A percentile compares a stretch with the other conserved stretches of the same genome.
Conservation (phyloP, 441 rosid genomes). For the Pelargonium cotyledonis region DNA sequence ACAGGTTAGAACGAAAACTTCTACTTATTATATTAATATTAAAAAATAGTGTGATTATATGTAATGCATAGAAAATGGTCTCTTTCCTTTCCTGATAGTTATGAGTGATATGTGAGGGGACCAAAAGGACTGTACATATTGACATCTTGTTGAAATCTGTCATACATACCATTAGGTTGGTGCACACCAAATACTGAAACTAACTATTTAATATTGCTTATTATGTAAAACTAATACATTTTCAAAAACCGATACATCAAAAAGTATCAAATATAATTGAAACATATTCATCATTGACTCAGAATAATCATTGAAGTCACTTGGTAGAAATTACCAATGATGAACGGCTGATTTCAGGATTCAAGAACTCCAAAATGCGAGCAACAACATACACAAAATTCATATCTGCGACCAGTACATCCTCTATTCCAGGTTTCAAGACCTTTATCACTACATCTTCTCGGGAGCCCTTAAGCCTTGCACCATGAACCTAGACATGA, state of each 20-base stretch:
- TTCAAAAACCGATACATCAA: too few relatives aligned
- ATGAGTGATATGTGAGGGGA: too few relatives aligned
- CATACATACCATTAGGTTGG: neutral
- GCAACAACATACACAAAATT: conserved; percentile 82
- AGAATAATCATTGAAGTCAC: conserved; percentile 8
- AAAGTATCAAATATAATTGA: conserved; percentile 13
- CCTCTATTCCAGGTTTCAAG: conserved; percentile 93
- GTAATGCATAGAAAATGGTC: too few relatives aligned
- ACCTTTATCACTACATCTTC: conserved; percentile 94
- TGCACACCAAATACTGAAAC: neutral
- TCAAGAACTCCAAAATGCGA: conserved; percentile 88
- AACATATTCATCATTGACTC: conserved; percentile 12
- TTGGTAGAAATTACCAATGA: conserved; percentile 56
- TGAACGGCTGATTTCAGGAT: conserved; percentile 77
- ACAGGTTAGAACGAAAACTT: conserved; percentile 16
- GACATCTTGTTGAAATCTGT: too few relatives aligned
- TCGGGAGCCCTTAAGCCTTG: conserved; percentile 78
- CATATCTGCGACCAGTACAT: conserved; percentile 84
- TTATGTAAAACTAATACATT: neutral
- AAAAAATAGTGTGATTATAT: too few relatives aligned
- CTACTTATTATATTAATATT: neutral
- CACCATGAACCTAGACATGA: conserved; percentile 74
- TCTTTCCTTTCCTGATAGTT: too few relatives aligned
- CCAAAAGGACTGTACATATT: too few relatives aligned
- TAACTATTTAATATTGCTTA: neutral